phyloP scores from a whole-genome alignment of 2,329 filamentous ascomycete species.

The Pestalotiopsis sp. region DNA sequence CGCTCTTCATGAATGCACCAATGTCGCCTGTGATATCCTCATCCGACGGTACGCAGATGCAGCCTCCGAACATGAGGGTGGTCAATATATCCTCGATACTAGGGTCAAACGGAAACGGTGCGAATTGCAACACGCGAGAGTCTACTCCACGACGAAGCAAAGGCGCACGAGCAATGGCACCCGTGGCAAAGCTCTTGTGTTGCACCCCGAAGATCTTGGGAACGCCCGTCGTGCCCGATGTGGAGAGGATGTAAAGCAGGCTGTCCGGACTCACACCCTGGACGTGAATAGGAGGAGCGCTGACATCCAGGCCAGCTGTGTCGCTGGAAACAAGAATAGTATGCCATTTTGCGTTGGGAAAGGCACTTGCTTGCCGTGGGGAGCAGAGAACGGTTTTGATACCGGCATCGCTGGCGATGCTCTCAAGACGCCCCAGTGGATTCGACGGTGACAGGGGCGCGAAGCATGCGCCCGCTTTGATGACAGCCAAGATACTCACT shows the following conservation, averaged over 20 bases:
- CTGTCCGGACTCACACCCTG: slow-evolving; percentile 21
- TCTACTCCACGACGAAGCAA: slow-evolving; percentile 22
- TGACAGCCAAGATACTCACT: not conserved
- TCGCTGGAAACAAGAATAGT: not conserved
- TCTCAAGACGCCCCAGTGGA: not conserved
- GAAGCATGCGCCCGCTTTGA: slow-evolving; percentile 1
- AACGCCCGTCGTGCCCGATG: not conserved
- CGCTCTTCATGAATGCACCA: not conserved
- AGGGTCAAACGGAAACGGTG: not conserved
- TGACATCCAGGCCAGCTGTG: no score
- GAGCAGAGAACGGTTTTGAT: not conserved
- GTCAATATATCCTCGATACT: not conserved
- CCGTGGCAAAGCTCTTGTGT: not conserved
- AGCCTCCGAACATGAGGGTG: not conserved
- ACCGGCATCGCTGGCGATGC: not conserved
- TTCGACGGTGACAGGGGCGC: not conserved
- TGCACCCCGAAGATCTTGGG: not conserved
- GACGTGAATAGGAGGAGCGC: not conserved
- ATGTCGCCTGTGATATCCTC: not conserved
- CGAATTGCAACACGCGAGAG: not conserved
- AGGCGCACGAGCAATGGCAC: slow-evolving; percentile 8
- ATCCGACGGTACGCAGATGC: slow-evolving; percentile 2
- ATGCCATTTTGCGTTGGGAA: not conserved
- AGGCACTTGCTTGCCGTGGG: no score
- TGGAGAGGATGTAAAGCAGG: not conserved